Base-by-base conservation (phyloP, 371 early-diverging fungal species). In the Mitosporidium daphniae region DNA sequence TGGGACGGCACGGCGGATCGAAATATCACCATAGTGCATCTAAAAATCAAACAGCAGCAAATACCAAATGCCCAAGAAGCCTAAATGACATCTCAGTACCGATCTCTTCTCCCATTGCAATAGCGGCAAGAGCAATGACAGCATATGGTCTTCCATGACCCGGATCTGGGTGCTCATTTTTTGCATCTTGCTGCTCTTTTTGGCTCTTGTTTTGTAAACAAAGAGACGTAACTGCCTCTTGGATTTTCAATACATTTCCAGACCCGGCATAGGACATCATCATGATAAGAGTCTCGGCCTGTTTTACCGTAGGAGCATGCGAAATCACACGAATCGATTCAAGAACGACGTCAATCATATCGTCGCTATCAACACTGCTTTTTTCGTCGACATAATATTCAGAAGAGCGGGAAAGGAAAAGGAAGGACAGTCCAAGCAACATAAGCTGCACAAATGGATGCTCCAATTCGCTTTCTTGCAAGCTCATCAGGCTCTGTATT, bases 21-120 rank as follows among this genome's bases (percentile, higher is more conserved):
- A 62, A 14, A 80, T 65, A 35, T 78, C 80, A 24, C 91, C 89
- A 46, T 84, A 89, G 36, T 89, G 91, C 89, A 86, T 86, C 57
- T 62, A 41, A n/a, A 14, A 15, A 10, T 9, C 19, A 12, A 13
- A 18, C 6, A 21, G 22, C 30, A 16, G 29, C 31, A 16, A 14
- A 23, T 46, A 62, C 60, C 55, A 89, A 44, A 39, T 89, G 91
- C 30, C 71, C 73, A 38, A 82, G 84, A 10, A 67, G 50, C 26
- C 89, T 60, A 41, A 80, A 42, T 4, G 74, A 58, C 91, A 89
- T 89, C 38, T 78, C 82, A 4, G 69, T 42, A 3, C 91, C 91
- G 37, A 84, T 53, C 30, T 75, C 75, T 45, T 86, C 91, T 25
- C 82, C 84, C 62, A 84, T 69, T 8, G 80, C 61, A 38, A 89